Evolutionary conservation across 2,329 filamentous ascomycete species (phyloP).

Genomic region (Diplodia sapinea): DNA sequence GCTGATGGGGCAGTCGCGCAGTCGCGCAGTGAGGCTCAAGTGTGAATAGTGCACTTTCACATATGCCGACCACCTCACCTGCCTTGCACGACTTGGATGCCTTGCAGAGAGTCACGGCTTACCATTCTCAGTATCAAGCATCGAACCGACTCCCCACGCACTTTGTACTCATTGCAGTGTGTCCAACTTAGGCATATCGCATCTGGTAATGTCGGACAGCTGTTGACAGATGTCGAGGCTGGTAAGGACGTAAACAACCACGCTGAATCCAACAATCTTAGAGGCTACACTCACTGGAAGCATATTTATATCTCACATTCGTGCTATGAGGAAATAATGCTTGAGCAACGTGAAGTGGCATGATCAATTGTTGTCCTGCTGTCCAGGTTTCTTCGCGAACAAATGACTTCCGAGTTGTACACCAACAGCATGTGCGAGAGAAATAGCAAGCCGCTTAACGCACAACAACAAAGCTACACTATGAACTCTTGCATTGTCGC

Average conservation of each 20-base stretch:
- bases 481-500: background rate
- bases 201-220: background rate
- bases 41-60: background rate
- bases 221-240: background rate
- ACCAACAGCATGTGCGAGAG: background rate
- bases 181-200: background rate
- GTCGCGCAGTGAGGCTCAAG: background rate
- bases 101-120: background rate
- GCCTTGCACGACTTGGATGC: background rate
- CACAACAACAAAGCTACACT: too few species aligned
- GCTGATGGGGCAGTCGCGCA: background rate
- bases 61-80: background rate
- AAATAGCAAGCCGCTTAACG: background rate
- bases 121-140: background rate
- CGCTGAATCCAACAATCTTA: background rate
- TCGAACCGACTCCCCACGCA: background rate
- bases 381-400: background rate
- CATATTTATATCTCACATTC: background rate
- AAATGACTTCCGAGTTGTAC: background rate
- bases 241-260: background rate
- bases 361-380: too few species aligned
- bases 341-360: background rate
- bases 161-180: background rate
- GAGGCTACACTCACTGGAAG: background rate
- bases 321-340: background rate